A percentile compares a stretch with the other conserved stretches of the same genome.
These are phyloP conservation scores for Pseudogymnoascus sp. DNA, from an alignment of 2,329 filamentous ascomycete species.

Conservation along the genomic window DNA sequence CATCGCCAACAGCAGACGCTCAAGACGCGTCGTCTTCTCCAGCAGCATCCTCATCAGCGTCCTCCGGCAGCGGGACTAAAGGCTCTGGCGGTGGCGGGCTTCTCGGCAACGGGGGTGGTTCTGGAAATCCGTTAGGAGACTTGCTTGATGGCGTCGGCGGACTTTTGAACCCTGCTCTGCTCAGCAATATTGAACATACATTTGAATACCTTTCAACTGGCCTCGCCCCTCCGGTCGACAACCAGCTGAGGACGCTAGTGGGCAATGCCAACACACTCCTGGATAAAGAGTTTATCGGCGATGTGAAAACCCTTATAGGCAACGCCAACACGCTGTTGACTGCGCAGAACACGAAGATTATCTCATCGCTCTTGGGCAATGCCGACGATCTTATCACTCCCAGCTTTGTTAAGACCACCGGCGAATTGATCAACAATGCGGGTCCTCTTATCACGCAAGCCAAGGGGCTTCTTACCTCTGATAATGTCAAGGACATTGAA, in stretches of 20 bases:
- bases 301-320: not conserved
- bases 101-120: not conserved
- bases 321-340: not conserved
- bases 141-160: not conserved
- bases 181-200: not conserved
- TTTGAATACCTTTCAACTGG: not conserved
- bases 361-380: not conserved
- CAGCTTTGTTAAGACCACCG: not conserved
- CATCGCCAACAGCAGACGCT: not conserved
- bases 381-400: constrained; percentile 19
- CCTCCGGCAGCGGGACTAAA: not conserved
- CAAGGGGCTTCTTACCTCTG: not conserved
- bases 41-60: not conserved
- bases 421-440: not conserved
- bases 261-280: constrained; percentile 17
- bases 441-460: not conserved
- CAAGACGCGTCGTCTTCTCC: not conserved
- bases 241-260: not conserved
- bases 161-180: not conserved
- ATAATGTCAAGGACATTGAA: not conserved
- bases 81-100: not conserved
- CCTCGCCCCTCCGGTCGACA: not conserved
- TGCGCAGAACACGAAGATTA: not conserved
- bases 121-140: not conserved
- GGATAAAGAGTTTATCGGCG: not conserved